Evolutionary conservation across 2,329 filamentous ascomycete species (phyloP).

Genomic region (Monilinia vaccinii-corymbosi): DNA sequence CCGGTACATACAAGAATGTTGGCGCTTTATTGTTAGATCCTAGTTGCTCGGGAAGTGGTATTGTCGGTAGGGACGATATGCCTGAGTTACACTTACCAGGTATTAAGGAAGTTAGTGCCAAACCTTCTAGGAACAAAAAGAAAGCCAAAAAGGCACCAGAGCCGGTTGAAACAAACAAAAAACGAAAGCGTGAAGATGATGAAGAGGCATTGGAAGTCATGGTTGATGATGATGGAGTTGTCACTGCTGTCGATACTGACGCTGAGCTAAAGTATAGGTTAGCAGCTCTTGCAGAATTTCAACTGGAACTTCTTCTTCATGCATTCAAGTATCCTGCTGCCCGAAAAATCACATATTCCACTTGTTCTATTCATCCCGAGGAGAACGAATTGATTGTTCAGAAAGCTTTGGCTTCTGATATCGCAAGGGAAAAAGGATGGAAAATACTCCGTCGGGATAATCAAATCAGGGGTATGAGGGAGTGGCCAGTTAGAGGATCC

Average conservation of each 20-base stretch:
- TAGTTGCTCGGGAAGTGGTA: slow-evolving; percentile 92
- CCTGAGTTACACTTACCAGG: slow-evolving; percentile 54
- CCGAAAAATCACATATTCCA: slow-evolving; percentile 77
- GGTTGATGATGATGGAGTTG: slow-evolving; percentile 48
- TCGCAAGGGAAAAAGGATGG: slow-evolving; percentile 66
- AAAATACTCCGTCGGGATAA: slow-evolving; percentile 59
- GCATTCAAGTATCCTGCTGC: slow-evolving; percentile 75
- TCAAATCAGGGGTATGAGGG: slow-evolving; percentile 66
- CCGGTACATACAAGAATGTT: slow-evolving; percentile 57
- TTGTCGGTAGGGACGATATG: slow-evolving; percentile 77
- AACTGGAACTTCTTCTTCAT: slow-evolving; percentile 72
- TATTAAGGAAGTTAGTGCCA: slow-evolving; percentile 19
- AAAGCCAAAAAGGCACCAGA: slow-evolving; percentile 20
- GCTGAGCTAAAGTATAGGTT: slow-evolving; percentile 56
- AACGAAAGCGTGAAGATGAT: slow-evolving; percentile 27
- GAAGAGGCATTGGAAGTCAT: slow-evolving; percentile 27
- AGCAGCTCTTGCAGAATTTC: slow-evolving; percentile 67
- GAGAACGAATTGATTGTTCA: slow-evolving; percentile 86
- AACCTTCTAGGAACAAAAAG: slow-evolving; percentile 24
- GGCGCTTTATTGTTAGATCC: slow-evolving; percentile 79
- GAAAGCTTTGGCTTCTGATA: slow-evolving; percentile 56
- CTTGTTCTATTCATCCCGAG: slow-evolving; percentile 77
- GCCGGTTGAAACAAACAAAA: slow-evolving; percentile 18
- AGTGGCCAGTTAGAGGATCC: slow-evolving; percentile 61
- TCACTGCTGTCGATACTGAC: slow-evolving; percentile 42